Evolutionary conservation across 192 early-diverging fungal species (phyloP), one percentile per base, ranked within the genome.

Genomic region (Backusella tarrabulga): DNA sequence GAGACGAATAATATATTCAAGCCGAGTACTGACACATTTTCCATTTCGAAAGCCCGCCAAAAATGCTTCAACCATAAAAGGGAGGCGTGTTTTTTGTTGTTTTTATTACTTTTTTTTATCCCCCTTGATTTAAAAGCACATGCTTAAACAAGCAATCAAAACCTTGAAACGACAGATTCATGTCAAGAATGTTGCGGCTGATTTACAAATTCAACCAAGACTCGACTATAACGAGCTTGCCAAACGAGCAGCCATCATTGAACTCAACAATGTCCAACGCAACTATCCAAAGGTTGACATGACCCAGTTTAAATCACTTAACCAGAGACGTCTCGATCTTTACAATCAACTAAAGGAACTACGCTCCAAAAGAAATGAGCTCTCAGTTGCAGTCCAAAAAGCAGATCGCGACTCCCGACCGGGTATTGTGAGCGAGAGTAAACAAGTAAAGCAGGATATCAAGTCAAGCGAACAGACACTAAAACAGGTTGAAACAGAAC

Each of bases 391-490:
- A 34, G 60, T 67, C 0, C 74, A 75, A 54, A n/a, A 23, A 41
- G 68, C 66, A 5, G 23, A 3, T 8, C 36, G 40, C 46, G 75
- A 29, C 72, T 73, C 34, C 72, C 23, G 14, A 74, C 9, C 77
- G 88, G 4, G 63, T 84, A 3, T 79, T 87, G 23, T 77, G 84
- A 36, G 93, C 4, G 56, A 63, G 23, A 63, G 92, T 6, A 76
- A 75, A 52, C 41, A 76, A 7, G 34, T 91, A 6, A 96, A 96
- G 79, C 80, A 76, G n/a, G 36, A 54, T 1, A 87, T 95, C 32
- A 85, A 88, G 15, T 71, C 80, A 6, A 67, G 82, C 6, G 93
- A 96, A 70, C 38, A 76, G 0, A 54, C 80, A 68, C 71, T 94
- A 14, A 34, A 71, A 1, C 21, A 46, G 6, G 41, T 96, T 1